These are phyloP conservation scores for Zizania latifolia DNA, from an alignment of 176 grass and related monocot species.

Conservation along the genomic window DNA sequence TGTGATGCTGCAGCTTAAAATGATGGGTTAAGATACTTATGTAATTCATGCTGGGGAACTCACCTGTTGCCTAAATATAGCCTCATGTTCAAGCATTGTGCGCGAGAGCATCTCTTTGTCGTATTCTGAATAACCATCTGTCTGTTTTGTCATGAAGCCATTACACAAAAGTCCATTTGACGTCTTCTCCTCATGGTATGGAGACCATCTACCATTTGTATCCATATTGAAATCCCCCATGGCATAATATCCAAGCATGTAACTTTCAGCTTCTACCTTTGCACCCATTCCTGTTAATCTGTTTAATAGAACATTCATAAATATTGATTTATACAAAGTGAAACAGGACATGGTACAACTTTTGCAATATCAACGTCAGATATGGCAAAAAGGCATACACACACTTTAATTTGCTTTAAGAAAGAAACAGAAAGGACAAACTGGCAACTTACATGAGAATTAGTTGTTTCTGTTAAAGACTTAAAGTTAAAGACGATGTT, in stretches of 20 bases:
- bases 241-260: constrained; percentile 48
- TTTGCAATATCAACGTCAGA: neutral
- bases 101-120: constrained; percentile 77
- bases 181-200: constrained; percentile 47
- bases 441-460: no score
- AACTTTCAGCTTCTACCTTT: constrained; percentile 59
- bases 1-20: neutral
- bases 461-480: no score
- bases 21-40: neutral
- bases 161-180: constrained; percentile 31
- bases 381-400: neutral
- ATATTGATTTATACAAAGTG: constrained; percentile 11
- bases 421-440: constrained; percentile 6
- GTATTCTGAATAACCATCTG: constrained; percentile 41
- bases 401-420: neutral
- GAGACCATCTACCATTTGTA: constrained; percentile 31
- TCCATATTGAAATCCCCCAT: constrained; percentile 36
- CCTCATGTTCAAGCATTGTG: constrained; percentile 88
- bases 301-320: constrained; percentile 13
- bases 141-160: constrained; percentile 31
- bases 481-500: no score
- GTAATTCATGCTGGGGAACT: constrained; percentile 8
- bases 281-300: constrained; percentile 52
- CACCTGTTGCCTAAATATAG: constrained; percentile 84
- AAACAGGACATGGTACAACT: constrained; percentile 23